These are phyloP conservation scores for Ogataea ramenticola DNA, from an alignment of 805 yeast species.

Conservation along the genomic window DNA sequence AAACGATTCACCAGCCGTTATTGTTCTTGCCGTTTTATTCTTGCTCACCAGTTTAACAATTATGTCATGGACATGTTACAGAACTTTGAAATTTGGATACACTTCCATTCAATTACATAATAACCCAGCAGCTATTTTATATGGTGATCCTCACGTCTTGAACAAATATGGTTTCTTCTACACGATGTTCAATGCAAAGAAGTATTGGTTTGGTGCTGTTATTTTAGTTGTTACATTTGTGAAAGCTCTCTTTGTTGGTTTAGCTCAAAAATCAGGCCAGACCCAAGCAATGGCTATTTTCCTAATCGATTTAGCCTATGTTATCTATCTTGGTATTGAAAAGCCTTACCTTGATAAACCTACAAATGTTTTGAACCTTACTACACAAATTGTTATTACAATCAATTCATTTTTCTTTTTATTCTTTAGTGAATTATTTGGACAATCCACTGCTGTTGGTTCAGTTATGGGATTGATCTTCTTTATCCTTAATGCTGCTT, in stretches of 20 bases:
- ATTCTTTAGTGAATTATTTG: constrained; percentile 79
- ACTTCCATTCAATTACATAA: constrained; percentile 51
- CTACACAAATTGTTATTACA: constrained; percentile 64
- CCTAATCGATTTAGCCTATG: constrained; percentile 65
- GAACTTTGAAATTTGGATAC: constrained; percentile 57
- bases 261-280: constrained; percentile 76
- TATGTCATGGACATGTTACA: constrained; percentile 57
- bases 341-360: constrained; percentile 78
- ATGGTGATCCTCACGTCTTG: constrained; percentile 67
- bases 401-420: constrained; percentile 78
- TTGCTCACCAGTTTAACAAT: constrained; percentile 54
- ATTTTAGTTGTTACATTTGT: constrained; percentile 52
- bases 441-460: constrained; percentile 70
- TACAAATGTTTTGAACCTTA: constrained; percentile 69
- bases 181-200: constrained; percentile 77
- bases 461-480: constrained; percentile 91
- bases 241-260: constrained; percentile 67
- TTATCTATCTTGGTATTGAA: constrained; percentile 52
- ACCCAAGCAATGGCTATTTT: constrained; percentile 74
- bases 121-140: constrained; percentile 82
- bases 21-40: constrained; percentile 71
- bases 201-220: constrained; percentile 78
- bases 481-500: constrained; percentile 84
- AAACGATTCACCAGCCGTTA: constrained; percentile 81
- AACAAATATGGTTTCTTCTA: constrained; percentile 83